Percentiles rank a stretch among this genome's conserved stretches.
phyloP scores from a whole-genome alignment of 345 rosid genomes.

The Syzygium oleosum region DNA sequence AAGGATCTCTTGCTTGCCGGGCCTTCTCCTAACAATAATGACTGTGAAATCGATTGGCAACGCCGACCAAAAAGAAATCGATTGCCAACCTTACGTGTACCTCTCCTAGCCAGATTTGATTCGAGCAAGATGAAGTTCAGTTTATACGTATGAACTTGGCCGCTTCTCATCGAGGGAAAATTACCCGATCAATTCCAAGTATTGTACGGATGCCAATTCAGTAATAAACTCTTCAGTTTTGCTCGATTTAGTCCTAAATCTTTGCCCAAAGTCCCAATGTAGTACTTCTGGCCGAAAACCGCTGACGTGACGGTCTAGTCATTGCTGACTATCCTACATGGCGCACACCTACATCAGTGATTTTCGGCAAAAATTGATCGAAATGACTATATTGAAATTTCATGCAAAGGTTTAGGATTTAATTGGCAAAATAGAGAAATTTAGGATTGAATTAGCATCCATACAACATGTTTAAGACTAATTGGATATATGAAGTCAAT shows the following conservation, averaged over 20 bases:
- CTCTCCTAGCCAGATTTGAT: not conserved
- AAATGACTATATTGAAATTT: no score
- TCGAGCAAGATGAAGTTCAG: not conserved
- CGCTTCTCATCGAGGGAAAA: not conserved
- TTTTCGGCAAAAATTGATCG: no score
- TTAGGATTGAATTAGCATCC: not conserved
- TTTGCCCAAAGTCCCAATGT: not conserved
- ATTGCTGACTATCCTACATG: not conserved
- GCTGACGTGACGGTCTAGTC: no score
- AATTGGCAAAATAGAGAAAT: no score
- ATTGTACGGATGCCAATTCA: no score
- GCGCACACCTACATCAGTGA: no score
- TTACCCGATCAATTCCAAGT: no score
- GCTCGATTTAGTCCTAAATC: no score
- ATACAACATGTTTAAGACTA: no score
- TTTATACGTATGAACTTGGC: not conserved
- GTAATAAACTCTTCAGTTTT: no score
- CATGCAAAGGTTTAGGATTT: no score
- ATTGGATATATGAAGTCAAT: not conserved
- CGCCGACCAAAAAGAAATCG: not conserved
- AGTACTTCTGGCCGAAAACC: no score
- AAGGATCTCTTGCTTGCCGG: not conserved
- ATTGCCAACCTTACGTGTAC: not conserved
- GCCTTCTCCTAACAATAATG: not conserved
- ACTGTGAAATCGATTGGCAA: not conserved